phyloP scores from a whole-genome alignment of 768 basidiomycete species.

The Kwoniella mangroviensis region DNA sequence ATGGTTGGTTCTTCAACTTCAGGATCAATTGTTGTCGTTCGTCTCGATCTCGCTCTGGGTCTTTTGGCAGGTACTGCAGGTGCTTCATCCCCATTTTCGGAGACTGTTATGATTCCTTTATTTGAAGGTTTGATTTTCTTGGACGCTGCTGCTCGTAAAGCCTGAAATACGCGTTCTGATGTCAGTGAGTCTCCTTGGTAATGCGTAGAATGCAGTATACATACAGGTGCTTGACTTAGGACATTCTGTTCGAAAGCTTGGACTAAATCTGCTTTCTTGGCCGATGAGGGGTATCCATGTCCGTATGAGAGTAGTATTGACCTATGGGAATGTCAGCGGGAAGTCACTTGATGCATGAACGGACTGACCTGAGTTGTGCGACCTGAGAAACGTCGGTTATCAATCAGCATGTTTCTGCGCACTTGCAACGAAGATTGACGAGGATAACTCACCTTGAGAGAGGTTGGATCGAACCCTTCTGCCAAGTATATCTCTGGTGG shows the following conservation, averaged over 20 bases:
- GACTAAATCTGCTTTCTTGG: conserved; percentile 54
- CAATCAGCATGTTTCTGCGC: conserved; percentile 3
- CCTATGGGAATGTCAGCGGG: conserved; percentile 21
- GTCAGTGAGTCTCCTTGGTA: conserved; percentile 11
- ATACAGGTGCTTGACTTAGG: conserved; percentile 41
- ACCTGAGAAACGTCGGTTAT: conserved; percentile 30
- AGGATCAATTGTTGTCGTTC: conserved; percentile 6
- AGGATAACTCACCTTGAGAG: conserved; percentile 40
- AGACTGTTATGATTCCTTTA: conserved; percentile 39
- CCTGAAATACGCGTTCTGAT: neutral
- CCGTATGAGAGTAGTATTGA: conserved; percentile 48
- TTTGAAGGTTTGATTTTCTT: conserved; percentile 33
- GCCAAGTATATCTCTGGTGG: conserved; percentile 43
- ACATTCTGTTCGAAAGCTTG: conserved; percentile 44
- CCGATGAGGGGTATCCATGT: conserved; percentile 30
- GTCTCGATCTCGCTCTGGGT: conserved; percentile 22
- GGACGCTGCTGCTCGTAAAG: conserved; percentile 16
- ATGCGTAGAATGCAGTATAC: conserved; percentile 9
- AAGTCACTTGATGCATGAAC: neutral
- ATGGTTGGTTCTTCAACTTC: conserved; percentile 5
- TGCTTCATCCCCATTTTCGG: conserved; percentile 37
- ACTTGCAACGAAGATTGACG: neutral
- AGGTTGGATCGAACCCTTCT: conserved; percentile 45
- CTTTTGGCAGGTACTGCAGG: conserved; percentile 28
- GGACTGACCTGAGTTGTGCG: conserved; percentile 49